Conservation (phyloP, 768 basidiomycete species). For the Collybia mongolica region DNA sequence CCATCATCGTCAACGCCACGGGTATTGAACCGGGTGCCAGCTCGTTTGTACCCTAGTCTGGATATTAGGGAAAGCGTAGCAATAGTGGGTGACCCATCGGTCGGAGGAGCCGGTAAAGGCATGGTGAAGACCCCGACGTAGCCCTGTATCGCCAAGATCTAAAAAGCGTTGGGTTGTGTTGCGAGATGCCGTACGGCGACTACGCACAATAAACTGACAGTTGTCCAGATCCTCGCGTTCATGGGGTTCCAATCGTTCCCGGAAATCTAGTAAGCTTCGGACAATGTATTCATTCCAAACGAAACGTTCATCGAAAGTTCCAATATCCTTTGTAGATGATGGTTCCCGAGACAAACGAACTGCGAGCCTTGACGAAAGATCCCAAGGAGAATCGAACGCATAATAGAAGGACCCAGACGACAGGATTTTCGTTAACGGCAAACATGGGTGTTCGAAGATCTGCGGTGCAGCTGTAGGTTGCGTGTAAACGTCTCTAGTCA, state of each 20-base stretch:
- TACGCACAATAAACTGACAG: conserved; percentile 81
- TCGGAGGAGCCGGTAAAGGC: conserved; percentile 72
- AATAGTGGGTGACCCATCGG: conserved; percentile 67
- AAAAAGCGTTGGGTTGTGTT: conserved; percentile 8
- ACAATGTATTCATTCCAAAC: conserved; percentile 96
- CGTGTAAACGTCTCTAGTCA: conserved; percentile 47
- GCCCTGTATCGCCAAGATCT: conserved; percentile 93
- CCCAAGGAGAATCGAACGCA: conserved; percentile 80
- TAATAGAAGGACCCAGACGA: conserved; percentile 95
- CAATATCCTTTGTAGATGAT: conserved; percentile 42
- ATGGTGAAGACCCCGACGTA: conserved; percentile 85
- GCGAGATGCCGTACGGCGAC: conserved; percentile 3
- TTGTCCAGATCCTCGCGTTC: conserved; percentile 76
- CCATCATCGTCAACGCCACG: conserved; percentile 96
- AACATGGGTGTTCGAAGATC: conserved; percentile 89
- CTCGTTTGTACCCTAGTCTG: conserved; percentile 89
- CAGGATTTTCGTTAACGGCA: conserved; percentile 86
- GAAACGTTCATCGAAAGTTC: conserved; percentile 79
- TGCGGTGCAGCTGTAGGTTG: conserved; percentile 39
- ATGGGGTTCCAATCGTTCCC: conserved; percentile 67
- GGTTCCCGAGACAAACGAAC: conserved; percentile 60
- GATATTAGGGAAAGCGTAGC: conserved; percentile 82
- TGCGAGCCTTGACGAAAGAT: conserved; percentile 81
- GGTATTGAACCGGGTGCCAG: conserved; percentile 96
- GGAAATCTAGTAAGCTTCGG: conserved; percentile 83